Base-by-base conservation (phyloP, 306 rosid genomes). In the Calophaca sinica region DNA sequence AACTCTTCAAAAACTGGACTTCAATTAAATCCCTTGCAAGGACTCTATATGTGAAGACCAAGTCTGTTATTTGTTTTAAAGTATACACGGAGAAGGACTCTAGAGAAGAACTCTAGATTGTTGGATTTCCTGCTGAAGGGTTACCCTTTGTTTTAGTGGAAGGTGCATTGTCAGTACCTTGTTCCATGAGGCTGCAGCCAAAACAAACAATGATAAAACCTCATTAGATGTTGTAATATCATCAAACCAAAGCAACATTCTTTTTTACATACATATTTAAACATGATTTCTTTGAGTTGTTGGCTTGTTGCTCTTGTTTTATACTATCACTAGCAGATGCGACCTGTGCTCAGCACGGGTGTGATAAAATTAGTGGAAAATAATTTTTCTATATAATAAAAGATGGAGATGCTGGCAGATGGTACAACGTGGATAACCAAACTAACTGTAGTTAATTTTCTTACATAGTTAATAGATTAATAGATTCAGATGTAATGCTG, bases 121-220 rank as follows among this genome's bases (percentile, higher is more conserved):
- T 26, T 60, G 13, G 12, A 49, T 28, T 42, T 29, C 78, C 8
- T 55, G 48, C 41, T 55, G 31, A 63, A 29, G 61, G 11, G 79
- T 31, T 39, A n/a, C 68, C 9, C 41, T 35, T 55, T 39, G 75
- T 31, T 52, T 61, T 42, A 44, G 55, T 32, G 53, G 67, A 38
- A 72, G 75, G 52, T 74, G 75, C 73, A 41, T 26, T 46, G 5
- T 77, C 67, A 68, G 13, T 80, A 79, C 86, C 87, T 83, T 69
- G 74, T 77, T 82, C 93, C 89, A 74, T 84, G 83, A 74, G 83
- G 57, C 94, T 88, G 89, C 89, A 84, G 4, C 63, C 58, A 78
- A 74, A 79, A 70, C 28, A 76, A 82, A 6, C 41, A 80, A 26
- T 11, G n/a, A 59, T 51, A n/a, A 62, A 59, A 74, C 79, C 20